These are phyloP conservation scores for Macrolepiota dolichaula DNA, from an alignment of 768 basidiomycete genomes.

Conservation along the genomic window DNA sequence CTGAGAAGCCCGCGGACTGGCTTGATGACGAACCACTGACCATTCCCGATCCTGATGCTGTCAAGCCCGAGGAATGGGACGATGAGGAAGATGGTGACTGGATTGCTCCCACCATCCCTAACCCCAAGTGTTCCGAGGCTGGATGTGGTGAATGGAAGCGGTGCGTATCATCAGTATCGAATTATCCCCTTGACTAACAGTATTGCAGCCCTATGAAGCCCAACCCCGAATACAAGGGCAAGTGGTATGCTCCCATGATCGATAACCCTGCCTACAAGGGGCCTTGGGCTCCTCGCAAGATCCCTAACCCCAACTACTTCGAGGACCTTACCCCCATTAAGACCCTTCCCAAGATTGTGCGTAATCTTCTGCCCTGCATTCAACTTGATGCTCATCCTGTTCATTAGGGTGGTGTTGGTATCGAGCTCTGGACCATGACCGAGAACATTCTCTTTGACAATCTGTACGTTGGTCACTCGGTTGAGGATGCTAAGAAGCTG, in stretches of 20 bases:
- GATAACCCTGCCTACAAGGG: constrained; percentile 99
- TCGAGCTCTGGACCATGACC: constrained; percentile 99
- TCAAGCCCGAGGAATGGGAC: constrained; percentile 99
- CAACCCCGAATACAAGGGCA: constrained; percentile 97
- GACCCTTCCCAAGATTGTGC: constrained; percentile 79
- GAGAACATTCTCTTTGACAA: constrained; percentile 92
- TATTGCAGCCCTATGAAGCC: constrained; percentile 69
- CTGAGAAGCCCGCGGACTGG: constrained; percentile 93
- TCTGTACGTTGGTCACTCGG: constrained; percentile 90
- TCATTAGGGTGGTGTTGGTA: constrained; percentile 83
- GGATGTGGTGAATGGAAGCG: constrained; percentile 96
- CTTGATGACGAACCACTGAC: constrained; percentile 80
- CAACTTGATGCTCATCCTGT: constrained; percentile 6
- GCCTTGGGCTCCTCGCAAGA: constrained; percentile 87
- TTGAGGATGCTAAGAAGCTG: constrained; percentile 78
- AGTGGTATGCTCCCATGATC: constrained; percentile 93
- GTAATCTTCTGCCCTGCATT: constrained; percentile 20
- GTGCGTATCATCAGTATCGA: constrained; percentile 33
- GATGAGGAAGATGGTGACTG: constrained; percentile 99
- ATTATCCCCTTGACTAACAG: neutral
- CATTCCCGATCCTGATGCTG: constrained; percentile 87
- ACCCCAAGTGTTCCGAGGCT: constrained; percentile 87
- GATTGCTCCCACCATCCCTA: constrained; percentile 85
- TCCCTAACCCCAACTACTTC: constrained; percentile 87
- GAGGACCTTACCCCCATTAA: constrained; percentile 84